Percentiles rank a stretch among this genome's conserved stretches.
These are phyloP conservation scores for Paxillus rubicundulus DNA, from an alignment of 768 basidiomycete genomes.

Conservation along the genomic window DNA sequence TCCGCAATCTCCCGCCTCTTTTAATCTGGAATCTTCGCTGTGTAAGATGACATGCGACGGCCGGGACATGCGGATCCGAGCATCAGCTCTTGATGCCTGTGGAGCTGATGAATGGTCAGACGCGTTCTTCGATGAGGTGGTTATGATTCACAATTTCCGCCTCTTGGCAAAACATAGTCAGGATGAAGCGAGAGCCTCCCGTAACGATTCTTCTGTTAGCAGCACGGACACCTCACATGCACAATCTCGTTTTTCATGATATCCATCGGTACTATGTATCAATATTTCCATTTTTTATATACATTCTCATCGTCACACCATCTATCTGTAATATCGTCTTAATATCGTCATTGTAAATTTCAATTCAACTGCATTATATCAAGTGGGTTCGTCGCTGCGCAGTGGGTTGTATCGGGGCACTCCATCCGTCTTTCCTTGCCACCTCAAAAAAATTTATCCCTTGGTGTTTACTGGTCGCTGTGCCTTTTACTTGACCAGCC, in stretches of 20 bases:
- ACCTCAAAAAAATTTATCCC: constrained; percentile 25
- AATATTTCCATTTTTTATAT: constrained; percentile 29
- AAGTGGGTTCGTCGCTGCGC: constrained; percentile 13
- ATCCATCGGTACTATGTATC: constrained; percentile 30
- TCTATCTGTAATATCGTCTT: constrained; percentile 32
- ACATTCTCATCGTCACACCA: constrained; percentile 33
- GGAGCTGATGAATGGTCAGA: constrained; percentile 54
- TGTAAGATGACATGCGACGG: constrained; percentile 36
- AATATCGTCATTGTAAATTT: constrained; percentile 31
- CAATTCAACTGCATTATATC: constrained; percentile 20
- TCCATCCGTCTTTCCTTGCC: constrained; percentile 12
- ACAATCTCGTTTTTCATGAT: constrained; percentile 21
- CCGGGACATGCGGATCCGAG: constrained; percentile 46
- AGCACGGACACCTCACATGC: constrained; percentile 24
- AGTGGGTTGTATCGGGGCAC: constrained; percentile 18
- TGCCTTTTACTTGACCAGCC: constrained; percentile 65
- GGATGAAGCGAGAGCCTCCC: constrained; percentile 31
- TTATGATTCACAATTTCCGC: constrained; percentile 55
- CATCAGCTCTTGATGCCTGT: constrained; percentile 45
- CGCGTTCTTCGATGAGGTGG: constrained; percentile 57
- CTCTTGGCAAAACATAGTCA: constrained; percentile 38
- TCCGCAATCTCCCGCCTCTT: constrained; percentile 31
- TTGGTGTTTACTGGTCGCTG: constrained; percentile 11
- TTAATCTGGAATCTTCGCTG: constrained; percentile 35
- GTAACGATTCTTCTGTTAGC: constrained; percentile 23